Evolutionary conservation across 345 rosid species (phyloP).

Genomic region (Eucalyptus shirleyi): DNA sequence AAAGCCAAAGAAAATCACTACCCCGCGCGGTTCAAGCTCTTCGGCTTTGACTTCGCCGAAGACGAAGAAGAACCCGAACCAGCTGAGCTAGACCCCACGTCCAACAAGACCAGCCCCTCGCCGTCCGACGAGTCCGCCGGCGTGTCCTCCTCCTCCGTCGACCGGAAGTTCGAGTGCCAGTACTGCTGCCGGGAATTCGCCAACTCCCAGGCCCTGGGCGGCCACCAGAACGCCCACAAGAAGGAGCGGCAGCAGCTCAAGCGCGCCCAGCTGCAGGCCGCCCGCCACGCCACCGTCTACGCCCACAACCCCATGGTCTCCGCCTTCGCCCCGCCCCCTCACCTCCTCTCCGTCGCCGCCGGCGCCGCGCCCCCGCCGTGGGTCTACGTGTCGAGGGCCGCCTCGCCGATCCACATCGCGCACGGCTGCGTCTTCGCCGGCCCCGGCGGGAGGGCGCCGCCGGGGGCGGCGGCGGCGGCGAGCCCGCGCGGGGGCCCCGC

Average conservation of each 20-base stretch:
- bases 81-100: background rate
- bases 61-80: constrained; percentile 34
- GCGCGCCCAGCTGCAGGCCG: constrained; percentile 63
- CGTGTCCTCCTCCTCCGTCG: constrained; percentile 2
- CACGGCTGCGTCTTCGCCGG: constrained; percentile 48
- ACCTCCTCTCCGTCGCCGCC: constrained; percentile 37
- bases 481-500: background rate
- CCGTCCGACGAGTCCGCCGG: background rate
- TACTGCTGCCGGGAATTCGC: constrained; percentile 71
- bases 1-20: constrained; percentile 5
- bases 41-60: constrained; percentile 68
- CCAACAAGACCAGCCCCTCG: background rate
- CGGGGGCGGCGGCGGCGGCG: background rate
- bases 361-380: constrained; percentile 33
- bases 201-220: constrained; percentile 74
- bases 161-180: constrained; percentile 78
- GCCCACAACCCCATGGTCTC: constrained; percentile 77
- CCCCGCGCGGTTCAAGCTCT: constrained; percentile 59
- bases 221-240: constrained; percentile 86
- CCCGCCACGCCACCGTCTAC: constrained; percentile 43
- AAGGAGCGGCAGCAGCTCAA: constrained; percentile 75
- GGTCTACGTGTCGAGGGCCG: constrained; percentile 72
- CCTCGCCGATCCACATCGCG: constrained; percentile 64
- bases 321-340: constrained; percentile 81
- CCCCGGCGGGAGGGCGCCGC: constrained; percentile 10